Evolutionary conservation across 2,329 filamentous ascomycete genomes (phyloP).

Genomic region (Nothophaeocryptopus gaeumannii): DNA sequence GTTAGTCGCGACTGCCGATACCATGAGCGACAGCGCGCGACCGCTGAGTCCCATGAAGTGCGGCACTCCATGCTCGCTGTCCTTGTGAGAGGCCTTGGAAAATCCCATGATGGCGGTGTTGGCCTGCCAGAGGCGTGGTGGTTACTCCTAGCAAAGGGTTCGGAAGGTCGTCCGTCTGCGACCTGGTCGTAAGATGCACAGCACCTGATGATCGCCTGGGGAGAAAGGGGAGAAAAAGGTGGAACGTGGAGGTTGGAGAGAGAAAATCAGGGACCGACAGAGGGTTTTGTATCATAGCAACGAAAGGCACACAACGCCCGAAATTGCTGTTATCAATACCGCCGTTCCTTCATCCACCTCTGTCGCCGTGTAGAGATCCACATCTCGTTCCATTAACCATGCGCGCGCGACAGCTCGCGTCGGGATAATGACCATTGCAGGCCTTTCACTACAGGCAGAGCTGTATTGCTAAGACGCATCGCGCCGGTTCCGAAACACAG

Average conservation of each 20-base stretch:
- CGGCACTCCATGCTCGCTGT: conserved; percentile 36
- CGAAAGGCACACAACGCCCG: not conserved
- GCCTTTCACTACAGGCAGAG: too few relatives aligned
- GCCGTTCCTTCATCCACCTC: not conserved
- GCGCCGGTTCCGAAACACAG: too few relatives aligned
- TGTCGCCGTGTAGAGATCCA: conserved; percentile 11
- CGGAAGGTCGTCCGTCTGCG: too few relatives aligned
- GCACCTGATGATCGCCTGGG: conserved; percentile 8
- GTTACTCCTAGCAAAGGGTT: too few relatives aligned
- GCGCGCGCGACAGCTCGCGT: too few relatives aligned
- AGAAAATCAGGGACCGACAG: not conserved
- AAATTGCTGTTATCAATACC: too few relatives aligned
- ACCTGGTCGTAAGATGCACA: conserved; percentile 1
- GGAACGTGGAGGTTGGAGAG: conserved; percentile 6
- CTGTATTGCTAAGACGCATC: too few relatives aligned
- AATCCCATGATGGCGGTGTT: conserved; percentile 13
- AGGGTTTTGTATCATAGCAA: not conserved
- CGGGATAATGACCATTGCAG: too few relatives aligned
- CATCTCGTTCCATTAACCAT: not conserved
- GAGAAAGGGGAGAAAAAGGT: conserved; percentile 5
- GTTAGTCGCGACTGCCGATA: conserved; percentile 63
- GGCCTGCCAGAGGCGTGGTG: conserved; percentile 10
- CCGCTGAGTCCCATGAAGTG: conserved; percentile 60
- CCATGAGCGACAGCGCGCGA: conserved; percentile 53
- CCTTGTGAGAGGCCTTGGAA: conserved; percentile 19